Percentiles rank a stretch among this genome's conserved stretches.
Evolutionary conservation across 768 basidiomycete species (phyloP).

Genomic region (Ephemerocybe angulata): DNA sequence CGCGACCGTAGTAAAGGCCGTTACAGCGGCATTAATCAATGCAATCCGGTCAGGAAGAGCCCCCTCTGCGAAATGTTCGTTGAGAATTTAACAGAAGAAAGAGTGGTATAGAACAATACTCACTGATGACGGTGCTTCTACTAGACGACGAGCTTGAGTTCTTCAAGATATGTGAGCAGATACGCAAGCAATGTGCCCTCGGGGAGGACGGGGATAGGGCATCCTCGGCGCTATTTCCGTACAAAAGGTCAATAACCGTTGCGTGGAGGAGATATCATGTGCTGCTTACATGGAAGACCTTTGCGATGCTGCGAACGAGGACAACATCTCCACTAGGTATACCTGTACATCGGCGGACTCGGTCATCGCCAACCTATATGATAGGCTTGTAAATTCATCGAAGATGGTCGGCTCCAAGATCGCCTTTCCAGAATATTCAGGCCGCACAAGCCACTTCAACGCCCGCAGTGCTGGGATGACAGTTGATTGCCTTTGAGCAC

Average conservation of each 20-base stretch:
- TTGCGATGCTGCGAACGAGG: constrained; percentile 50
- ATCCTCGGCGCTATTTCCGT: constrained; percentile 24
- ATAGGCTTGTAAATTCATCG: constrained; percentile 84
- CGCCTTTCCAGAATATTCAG: constrained; percentile 76
- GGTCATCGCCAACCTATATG: constrained; percentile 87
- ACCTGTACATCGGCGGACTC: constrained; percentile 71
- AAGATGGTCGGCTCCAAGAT: constrained; percentile 80
- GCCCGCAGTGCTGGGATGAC: constrained; percentile 68
- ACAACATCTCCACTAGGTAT: constrained; percentile 67
- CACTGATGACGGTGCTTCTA: constrained; percentile 52
- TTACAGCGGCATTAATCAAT: constrained; percentile 62
- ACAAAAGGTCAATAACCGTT: background rate
- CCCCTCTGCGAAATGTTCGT: no score
- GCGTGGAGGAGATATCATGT: background rate
- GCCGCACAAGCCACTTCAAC: constrained; percentile 73
- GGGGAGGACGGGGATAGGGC: constrained; percentile 41
- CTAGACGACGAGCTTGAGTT: constrained; percentile 56
- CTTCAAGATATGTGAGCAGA: constrained; percentile 78
- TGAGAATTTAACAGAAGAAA: constrained; percentile 4
- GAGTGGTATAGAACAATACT: constrained; percentile 11
- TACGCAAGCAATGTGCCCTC: constrained; percentile 69
- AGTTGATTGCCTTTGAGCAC: constrained; percentile 41
- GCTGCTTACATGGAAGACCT: constrained; percentile 16
- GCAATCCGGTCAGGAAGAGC: constrained; percentile 53
- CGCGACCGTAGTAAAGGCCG: constrained; percentile 58